Base-by-base conservation (phyloP, 805 yeast genomes). In the Wickerhamomyces chambardii region DNA sequence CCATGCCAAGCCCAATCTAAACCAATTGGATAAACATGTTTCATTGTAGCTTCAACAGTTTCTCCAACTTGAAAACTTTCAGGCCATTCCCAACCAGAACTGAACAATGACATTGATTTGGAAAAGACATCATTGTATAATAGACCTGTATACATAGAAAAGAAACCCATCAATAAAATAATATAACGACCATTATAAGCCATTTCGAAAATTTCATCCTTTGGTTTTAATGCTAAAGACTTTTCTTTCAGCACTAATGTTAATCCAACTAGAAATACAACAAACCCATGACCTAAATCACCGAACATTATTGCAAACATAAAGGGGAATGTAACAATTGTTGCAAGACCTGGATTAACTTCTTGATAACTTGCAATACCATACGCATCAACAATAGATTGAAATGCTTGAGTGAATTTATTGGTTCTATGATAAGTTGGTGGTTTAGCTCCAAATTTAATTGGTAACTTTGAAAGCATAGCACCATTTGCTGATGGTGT, bases 271-370 rank as follows among this genome's bases (percentile, higher is more conserved):
- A 82, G 58, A 36, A 81, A 71, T 58, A 92, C 65, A 32, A 92
- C 73, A 40, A 87, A 72, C 6, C 98, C 98, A 64, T 92, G 98
- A 14, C 98, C 98, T 39, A 89, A 56, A 65, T 92, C 98, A 67
- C 98, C 98, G 67, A 92, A 92, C 98, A 92, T 92, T 50, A 92
- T 82, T 21, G 98, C 97, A 64, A 92, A 92, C 95, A 92, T 84
- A 58, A 92, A 92, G 17, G 98, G 98, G 66, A 92, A 92, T 0
- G 98, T 92, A 18, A 92, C 81, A 32, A 86, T 75, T 1, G 98
- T 90, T 4, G 98, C 90, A 43, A 92, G 66, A 36, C 95, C 98
- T 5, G 98, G 95, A 58, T 92, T 92, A 21, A 92, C 92, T 59
- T 92, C 98, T 48, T 86, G 80, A 62, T 92, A 92, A 3, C 86